Conservation (phyloP, 192 early-diverging fungal genomes). For the Polychytrium aggregatum region DNA sequence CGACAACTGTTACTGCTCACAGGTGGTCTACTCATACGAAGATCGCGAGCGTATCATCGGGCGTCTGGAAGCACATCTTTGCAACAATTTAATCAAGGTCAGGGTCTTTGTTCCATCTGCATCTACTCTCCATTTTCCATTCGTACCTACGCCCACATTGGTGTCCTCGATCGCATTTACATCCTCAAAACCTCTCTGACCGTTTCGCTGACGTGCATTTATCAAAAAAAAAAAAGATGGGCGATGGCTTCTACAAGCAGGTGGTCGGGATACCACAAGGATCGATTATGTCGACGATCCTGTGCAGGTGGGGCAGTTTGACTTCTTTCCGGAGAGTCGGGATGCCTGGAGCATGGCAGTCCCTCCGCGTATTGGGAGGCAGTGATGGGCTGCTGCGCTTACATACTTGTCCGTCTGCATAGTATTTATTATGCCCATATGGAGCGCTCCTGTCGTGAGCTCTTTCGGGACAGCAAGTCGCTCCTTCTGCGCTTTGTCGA, state of each 20-base stretch:
- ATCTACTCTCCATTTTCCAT: no score
- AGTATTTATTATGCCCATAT: slow-evolving; percentile 67
- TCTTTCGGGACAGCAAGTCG: slow-evolving; percentile 24
- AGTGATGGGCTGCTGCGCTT: no score
- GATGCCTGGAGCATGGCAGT: no score
- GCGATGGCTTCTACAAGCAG: slow-evolving; percentile 53
- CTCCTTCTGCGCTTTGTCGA: slow-evolving; percentile 68
- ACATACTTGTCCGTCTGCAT: no score
- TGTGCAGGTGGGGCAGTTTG: slow-evolving; percentile 57
- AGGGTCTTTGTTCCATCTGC: no score
- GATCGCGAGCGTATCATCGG: slow-evolving; percentile 29
- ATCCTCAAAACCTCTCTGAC: no score
- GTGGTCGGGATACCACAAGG: slow-evolving; percentile 83
- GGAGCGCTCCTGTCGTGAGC: slow-evolving; percentile 41
- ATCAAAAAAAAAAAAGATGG: slow-evolving; percentile 41
- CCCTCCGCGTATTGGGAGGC: no score
- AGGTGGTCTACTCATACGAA: slow-evolving; percentile 46
- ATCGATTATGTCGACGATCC: slow-evolving; percentile 68
- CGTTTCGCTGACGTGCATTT: no score
- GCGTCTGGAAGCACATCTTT: slow-evolving; percentile 52
- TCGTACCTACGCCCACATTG: no score
- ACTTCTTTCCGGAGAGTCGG: no score
- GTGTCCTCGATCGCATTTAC: no score
- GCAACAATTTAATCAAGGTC: slow-evolving; percentile 51
- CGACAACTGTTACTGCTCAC: background rate